These are phyloP conservation scores for Helianthus tuberosus DNA, from an alignment of 129 eudicot species.

Conservation along the genomic window DNA sequence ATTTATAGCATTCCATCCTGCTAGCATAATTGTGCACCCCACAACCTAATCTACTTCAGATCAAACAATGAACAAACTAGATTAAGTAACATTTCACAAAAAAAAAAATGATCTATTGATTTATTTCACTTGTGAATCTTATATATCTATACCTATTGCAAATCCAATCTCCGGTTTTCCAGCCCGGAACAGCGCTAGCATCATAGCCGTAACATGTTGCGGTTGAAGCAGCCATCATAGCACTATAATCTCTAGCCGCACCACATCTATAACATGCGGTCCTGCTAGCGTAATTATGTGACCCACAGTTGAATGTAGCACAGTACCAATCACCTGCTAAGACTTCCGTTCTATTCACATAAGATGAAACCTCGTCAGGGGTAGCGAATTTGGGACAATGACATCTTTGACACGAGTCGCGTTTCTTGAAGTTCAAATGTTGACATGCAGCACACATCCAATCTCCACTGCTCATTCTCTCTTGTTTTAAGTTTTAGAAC, in stretches of 20 bases:
- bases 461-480: conserved; percentile 83
- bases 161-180: conserved; percentile 96
- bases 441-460: conserved; percentile 95
- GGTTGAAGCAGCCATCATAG: conserved; percentile 43
- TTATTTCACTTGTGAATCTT: neutral
- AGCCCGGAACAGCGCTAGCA: conserved; percentile 63
- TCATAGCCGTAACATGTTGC: conserved; percentile 43
- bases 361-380: conserved; percentile 49
- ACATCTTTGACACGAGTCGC: conserved; percentile 81
- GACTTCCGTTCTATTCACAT: conserved; percentile 51
- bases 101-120: neutral
- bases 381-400: conserved; percentile 70
- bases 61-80: conserved; percentile 10
- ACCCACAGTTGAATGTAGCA: conserved; percentile 66
- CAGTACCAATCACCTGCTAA: conserved; percentile 94
- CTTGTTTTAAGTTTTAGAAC: conserved; percentile 32
- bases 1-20: conserved; percentile 82
- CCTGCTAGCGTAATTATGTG: conserved; percentile 93
- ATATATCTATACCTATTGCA: conserved; percentile 61
- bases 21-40: conserved; percentile 90
- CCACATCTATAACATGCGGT: conserved; percentile 82
- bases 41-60: conserved; percentile 66
- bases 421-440: conserved; percentile 79
- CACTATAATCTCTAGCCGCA: conserved; percentile 51
- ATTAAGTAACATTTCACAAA: conserved; percentile 4